phyloP scores from a whole-genome alignment of 2,329 filamentous ascomycete genomes.

The Calonectria crousiana region DNA sequence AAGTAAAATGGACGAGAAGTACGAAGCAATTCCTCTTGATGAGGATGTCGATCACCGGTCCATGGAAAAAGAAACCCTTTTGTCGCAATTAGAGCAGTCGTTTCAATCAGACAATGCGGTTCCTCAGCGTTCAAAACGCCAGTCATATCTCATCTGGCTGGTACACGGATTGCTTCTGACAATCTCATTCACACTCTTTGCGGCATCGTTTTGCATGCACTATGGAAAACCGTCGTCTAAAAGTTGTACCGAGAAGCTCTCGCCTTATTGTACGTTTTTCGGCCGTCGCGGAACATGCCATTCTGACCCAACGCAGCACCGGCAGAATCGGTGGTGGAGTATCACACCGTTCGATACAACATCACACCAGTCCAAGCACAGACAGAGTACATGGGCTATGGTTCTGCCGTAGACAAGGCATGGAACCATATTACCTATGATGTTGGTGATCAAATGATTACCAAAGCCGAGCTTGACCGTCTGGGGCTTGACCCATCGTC shows the following conservation, averaged over 20 bases:
- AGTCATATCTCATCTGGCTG: conserved; percentile 25
- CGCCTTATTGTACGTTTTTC: conserved; percentile 30
- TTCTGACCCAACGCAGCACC: conserved; percentile 53
- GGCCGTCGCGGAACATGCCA: accelerated
- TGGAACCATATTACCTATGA: conserved; percentile 65
- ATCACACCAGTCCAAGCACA: conserved; percentile 57
- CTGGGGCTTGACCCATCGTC: conserved; percentile 66
- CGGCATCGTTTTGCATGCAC: conserved; percentile 24
- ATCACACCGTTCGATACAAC: conserved; percentile 64
- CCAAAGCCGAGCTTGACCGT: conserved; percentile 63
- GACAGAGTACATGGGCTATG: conserved; percentile 66
- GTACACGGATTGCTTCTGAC: conserved; percentile 29
- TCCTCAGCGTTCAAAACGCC: neutral
- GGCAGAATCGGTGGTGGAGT: conserved; percentile 59
- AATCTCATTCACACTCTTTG: conserved; percentile 30
- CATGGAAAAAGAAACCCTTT: conserved; percentile 28
- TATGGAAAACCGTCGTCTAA: neutral
- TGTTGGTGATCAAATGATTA: conserved; percentile 72
- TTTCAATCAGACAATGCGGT: neutral
- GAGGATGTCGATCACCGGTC: conserved; percentile 32
- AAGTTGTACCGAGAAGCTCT: conserved; percentile 2
- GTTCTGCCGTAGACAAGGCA: conserved; percentile 67
- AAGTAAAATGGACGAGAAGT: neutral
- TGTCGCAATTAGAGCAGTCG: conserved; percentile 11
- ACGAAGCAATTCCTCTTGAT: conserved; percentile 20